Evolutionary conservation across 805 yeast genomes (phyloP).

Genomic region (Wickerhamiella azyma): DNA sequence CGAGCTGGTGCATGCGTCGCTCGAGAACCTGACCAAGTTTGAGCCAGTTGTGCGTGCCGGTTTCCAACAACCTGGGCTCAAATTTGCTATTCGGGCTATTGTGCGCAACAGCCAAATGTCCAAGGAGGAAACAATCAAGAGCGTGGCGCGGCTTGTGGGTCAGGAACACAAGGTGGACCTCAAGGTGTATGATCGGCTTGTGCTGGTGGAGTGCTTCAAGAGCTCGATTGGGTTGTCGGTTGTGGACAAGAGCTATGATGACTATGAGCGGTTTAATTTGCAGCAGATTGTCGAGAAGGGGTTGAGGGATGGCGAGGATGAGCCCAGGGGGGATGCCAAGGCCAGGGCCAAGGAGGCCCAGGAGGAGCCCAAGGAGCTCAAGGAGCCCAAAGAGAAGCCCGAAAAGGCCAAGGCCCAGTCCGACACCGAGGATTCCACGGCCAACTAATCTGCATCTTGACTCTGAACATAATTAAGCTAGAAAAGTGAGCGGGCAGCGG

Average conservation of each 20-base stretch:
- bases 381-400: not conserved
- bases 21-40: conserved; percentile 50
- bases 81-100: conserved; percentile 70
- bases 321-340: not conserved
- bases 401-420: not conserved
- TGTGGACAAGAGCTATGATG: conserved; percentile 44
- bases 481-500: no score
- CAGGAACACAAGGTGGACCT: conserved; percentile 66
- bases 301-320: conserved; percentile 13
- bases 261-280: conserved; percentile 56
- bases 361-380: not conserved
- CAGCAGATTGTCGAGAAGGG: conserved; percentile 43
- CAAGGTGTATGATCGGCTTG: conserved; percentile 61
- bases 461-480: no score
- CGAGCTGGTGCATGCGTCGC: conserved; percentile 54
- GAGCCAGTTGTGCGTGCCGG: conserved; percentile 49
- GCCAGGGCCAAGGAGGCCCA: not conserved
- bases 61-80: conserved; percentile 39
- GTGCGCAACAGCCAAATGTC: conserved; percentile 66
- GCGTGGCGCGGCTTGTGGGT: conserved; percentile 61
- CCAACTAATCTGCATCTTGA: no score
- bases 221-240: conserved; percentile 80
- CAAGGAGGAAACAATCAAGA: conserved; percentile 57
- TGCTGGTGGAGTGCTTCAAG: conserved; percentile 80
- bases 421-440: not conserved